Evolutionary conservation across 495 filamentous ascomycete genomes (phyloP), one percentile per base, ranked within the genome.

Genomic region (Pyrenopolyporus hunteri): DNA sequence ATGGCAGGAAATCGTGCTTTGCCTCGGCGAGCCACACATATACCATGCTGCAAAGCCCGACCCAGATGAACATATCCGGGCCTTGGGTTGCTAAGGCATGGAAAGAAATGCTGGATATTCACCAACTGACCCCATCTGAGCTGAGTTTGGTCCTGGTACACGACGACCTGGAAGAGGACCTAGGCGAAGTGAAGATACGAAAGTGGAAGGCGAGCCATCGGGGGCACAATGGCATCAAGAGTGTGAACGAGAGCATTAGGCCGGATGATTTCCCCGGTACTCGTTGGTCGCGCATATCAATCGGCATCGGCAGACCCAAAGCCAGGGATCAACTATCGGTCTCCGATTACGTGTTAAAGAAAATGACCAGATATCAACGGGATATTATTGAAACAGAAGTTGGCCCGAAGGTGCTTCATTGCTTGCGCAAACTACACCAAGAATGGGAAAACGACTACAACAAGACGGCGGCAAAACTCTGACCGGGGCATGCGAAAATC

Each of bases 161-260:
- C 73, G 92, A 96, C 66, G 92, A 96, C 67, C 73, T 96, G 6
- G 91, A 96, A 68, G 78, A 80, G 37, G 74, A 78, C 19, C 63
- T 90, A 8, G 90, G 91, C 1, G 82, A 80, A 31, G 76, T 95
- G 4, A 87, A 78, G 33, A 32, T 85, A 72, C 63, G 78, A 70
- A 40, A 63, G 36, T 76, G 83, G 82, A 40, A 86, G 72, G 69
- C 72, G 78, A 91, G 88, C 73, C 70, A 84, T 29, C 78, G 83
- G 11, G 92, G 92, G 0, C 92, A 96, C 70, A 92, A 93, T 57
- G 92, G 92, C 4, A 58, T 96, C 33, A 90, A 88, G 71, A 89
- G 85, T 67, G 76, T 85, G 11, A 75, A 85, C 45, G 74, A 74
- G 28, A 77, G 69, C 47, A 48, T 91, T 45, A 67, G 70, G 13